A percentile compares a stretch with the other conserved stretches of the same genome.
These are phyloP conservation scores for Pseudopithomyces chartarum DNA, from an alignment of 2,329 filamentous ascomycete genomes.

Conservation along the genomic window DNA sequence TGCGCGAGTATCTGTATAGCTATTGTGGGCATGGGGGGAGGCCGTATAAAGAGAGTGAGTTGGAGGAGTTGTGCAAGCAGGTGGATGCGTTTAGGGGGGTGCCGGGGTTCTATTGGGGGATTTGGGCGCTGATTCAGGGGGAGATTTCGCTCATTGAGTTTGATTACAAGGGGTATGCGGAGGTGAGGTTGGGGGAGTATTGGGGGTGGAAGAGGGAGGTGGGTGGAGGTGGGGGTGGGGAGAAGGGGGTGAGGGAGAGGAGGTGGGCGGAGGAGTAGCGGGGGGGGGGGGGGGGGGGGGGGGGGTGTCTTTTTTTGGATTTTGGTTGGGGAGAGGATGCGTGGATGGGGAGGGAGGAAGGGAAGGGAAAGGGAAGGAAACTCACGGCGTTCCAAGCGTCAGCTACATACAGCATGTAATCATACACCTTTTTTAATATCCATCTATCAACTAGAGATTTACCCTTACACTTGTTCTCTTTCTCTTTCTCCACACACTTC, in stretches of 20 bases:
- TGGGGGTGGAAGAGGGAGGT: constrained; percentile 85
- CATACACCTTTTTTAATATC: no score
- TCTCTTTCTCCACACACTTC: no score
- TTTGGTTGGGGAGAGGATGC: no score
- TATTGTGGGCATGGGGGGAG: constrained; percentile 59
- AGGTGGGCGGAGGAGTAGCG: constrained; percentile 71
- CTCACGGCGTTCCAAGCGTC: background rate
- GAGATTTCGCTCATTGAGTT: constrained; percentile 95
- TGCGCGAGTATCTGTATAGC: constrained; percentile 78
- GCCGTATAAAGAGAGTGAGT: constrained; percentile 59
- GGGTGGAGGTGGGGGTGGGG: constrained; percentile 59
- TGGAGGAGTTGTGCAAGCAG: constrained; percentile 73
- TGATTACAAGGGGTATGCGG: constrained; percentile 91
- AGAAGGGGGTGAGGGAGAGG: constrained; percentile 74
- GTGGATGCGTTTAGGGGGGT: constrained; percentile 88
- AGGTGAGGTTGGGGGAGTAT: constrained; percentile 85
- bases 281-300: background rate
- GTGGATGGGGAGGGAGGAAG: no score
- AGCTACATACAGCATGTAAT: no score
- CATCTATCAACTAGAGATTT: no score
- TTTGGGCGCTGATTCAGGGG: constrained; percentile 95
- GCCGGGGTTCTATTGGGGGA: constrained; percentile 88
- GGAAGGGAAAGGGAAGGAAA: background rate
- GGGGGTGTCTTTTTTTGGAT: no score
- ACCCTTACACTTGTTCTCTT: no score